phyloP scores from a whole-genome alignment of 148 eudicot species.

The Mesembryanthemum crystallinum region DNA sequence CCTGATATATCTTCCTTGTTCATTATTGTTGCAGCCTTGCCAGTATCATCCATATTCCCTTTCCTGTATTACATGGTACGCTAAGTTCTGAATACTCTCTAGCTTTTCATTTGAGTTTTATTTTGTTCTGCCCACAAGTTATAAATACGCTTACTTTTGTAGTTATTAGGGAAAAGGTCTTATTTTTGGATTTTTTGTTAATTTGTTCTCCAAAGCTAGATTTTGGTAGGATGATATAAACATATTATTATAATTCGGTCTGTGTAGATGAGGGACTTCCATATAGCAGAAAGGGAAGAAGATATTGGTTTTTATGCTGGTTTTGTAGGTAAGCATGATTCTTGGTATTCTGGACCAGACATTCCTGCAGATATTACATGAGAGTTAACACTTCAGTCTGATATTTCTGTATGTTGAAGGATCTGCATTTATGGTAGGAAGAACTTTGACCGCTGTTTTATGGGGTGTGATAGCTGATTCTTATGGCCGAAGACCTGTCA shows the following conservation, averaged over 20 bases:
- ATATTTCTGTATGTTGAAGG: slow-evolving; percentile 40
- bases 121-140: neutral
- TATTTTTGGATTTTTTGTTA: too few species aligned
- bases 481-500: slow-evolving; percentile 66
- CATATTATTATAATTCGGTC: neutral
- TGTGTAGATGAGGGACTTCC: slow-evolving; percentile 52
- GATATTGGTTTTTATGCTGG: slow-evolving; percentile 76
- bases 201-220: too few species aligned
- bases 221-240: too few species aligned
- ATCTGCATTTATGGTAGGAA: slow-evolving; percentile 70
- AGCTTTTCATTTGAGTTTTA: neutral
- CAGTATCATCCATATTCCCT: slow-evolving; percentile 77
- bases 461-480: slow-evolving; percentile 75
- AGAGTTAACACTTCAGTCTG: neutral
- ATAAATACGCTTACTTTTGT: neutral
- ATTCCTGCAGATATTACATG: neutral
- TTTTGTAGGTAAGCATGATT: slow-evolving; percentile 47
- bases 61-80: slow-evolving; percentile 70
- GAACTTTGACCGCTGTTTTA: slow-evolving; percentile 63
- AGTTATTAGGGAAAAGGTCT: too few species aligned
- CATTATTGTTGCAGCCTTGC: slow-evolving; percentile 47
- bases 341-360: neutral
- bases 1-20: slow-evolving; percentile 21
- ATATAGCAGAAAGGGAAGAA: slow-evolving; percentile 64
- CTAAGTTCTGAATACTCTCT: neutral